Conservation (phyloP, 257 asterid species). For the Petrea volubilis region DNA sequence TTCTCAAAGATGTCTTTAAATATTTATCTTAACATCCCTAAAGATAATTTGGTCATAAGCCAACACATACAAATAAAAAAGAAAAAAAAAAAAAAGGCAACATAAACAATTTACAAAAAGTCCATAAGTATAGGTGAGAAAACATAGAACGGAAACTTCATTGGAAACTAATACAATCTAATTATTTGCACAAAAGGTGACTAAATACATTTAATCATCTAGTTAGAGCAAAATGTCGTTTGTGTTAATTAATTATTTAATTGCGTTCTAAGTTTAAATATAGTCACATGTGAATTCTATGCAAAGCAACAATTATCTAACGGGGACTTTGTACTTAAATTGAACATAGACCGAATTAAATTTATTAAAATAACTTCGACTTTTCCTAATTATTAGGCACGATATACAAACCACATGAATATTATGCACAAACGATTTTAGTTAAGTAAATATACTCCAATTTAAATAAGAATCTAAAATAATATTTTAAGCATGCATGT, state of each 20-base stretch:
- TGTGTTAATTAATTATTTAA: background rate
- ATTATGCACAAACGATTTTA: background rate
- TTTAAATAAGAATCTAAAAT: no score
- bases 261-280: background rate
- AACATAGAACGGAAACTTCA: background rate
- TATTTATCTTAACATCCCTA: no score
- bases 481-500: no score
- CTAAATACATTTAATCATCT: background rate
- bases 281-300: background rate
- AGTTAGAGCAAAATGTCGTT: no score
- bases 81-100: background rate
- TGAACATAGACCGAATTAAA: constrained; percentile 1
- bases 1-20: no score
- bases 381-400: background rate
- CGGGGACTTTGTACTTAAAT: constrained; percentile 17
- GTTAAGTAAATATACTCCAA: background rate
- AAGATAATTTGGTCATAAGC: no score
- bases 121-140: background rate
- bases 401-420: background rate
- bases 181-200: background rate
- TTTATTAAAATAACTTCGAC: background rate
- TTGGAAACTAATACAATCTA: background rate
- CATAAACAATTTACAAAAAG: background rate
- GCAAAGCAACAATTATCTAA: background rate
- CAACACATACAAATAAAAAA: background rate